Conservation (phyloP, 108 stramenopile species). For the Discostella stelligeroides region DNA sequence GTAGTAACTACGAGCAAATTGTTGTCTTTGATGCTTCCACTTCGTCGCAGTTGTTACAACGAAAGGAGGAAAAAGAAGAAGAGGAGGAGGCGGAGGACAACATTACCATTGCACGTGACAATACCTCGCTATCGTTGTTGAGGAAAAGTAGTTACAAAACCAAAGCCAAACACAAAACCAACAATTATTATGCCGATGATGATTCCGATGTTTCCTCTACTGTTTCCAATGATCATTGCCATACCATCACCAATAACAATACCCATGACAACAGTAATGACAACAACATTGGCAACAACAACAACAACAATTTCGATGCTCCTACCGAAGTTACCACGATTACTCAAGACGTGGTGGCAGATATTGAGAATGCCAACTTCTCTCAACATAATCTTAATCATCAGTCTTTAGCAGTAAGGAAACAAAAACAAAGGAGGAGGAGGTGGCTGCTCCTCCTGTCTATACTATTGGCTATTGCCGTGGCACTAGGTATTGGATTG, state of each 20-base stretch:
- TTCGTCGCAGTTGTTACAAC: no score
- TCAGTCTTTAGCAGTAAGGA: not conserved
- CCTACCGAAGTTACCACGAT: constrained; percentile 6
- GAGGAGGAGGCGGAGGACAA: no score
- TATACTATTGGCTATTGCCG: constrained; percentile 20
- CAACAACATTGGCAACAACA: not conserved
- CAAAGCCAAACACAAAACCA: no score
- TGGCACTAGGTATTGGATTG: constrained; percentile 32
- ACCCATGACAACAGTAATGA: not conserved
- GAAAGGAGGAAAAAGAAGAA: no score
- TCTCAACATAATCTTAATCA: not conserved
- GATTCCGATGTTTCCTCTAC: constrained; percentile 39
- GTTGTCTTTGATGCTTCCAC: no score
- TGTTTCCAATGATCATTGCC: constrained; percentile 4
- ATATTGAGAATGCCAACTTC: not conserved
- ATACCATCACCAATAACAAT: not conserved
- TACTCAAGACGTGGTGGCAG: not conserved
- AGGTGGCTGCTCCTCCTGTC: constrained; percentile 36
- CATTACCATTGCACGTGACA: not conserved
- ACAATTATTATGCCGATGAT: constrained; percentile 41
- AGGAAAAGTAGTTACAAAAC: not conserved
- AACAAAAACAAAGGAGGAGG: not conserved
- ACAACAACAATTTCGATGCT: constrained; percentile 11
- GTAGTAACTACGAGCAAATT: no score
- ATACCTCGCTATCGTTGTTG: not conserved